A percentile compares a stretch with the other conserved stretches of the same genome.
Evolutionary conservation across 1,284 basidiomycete genomes (phyloP).

Genomic region (Peniophora sp.): DNA sequence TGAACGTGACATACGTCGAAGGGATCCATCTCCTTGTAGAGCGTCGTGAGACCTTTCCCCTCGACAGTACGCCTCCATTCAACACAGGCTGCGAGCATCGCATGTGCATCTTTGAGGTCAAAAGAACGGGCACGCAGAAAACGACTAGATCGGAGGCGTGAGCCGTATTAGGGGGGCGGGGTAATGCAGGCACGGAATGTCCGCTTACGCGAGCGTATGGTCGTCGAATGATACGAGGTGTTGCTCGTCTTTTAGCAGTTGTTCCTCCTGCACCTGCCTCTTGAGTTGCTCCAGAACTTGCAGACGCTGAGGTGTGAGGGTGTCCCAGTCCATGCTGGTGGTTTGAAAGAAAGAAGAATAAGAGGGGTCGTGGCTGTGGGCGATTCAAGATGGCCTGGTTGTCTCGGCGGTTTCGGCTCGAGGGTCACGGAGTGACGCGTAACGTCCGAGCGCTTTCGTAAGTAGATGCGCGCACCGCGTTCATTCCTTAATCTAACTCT

Average conservation of each 20-base stretch:
- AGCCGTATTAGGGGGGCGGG: neutral
- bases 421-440: no score
- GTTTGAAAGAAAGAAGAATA: neutral
- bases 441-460: no score
- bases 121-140: slow-evolving; percentile 62
- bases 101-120: slow-evolving; percentile 43
- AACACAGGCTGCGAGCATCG: slow-evolving; percentile 52
- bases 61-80: slow-evolving; percentile 50
- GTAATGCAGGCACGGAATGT: neutral
- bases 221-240: slow-evolving; percentile 64
- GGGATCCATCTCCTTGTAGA: slow-evolving; percentile 49
- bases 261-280: neutral
- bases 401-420: no score
- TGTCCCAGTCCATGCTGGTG: neutral
- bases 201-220: slow-evolving; percentile 43
- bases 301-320: neutral
- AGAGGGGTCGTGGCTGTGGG: no score
- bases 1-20: slow-evolving; percentile 40
- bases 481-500: no score
- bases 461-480: no score
- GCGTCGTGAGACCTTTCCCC: slow-evolving; percentile 48
- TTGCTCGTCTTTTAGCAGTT: slow-evolving; percentile 17
- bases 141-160: slow-evolving; percentile 32
- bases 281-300: neutral
- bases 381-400: no score